Conservation (phyloP, 495 filamentous ascomycete genomes). For the Cercophora sp. region DNA sequence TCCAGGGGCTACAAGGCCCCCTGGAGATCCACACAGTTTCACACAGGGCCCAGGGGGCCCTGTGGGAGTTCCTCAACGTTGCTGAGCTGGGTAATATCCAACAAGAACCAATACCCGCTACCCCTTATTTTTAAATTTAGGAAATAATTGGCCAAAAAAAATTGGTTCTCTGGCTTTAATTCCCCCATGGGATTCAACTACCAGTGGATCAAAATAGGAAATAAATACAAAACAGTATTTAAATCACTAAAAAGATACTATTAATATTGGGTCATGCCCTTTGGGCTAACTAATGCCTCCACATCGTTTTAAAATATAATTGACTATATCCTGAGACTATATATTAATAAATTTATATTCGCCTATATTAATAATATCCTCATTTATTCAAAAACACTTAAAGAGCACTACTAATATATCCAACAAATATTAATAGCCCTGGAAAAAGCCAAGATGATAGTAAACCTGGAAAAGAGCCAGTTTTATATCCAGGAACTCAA, state of each 20-base stretch:
- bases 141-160: no score
- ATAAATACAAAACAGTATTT: conserved; percentile 31
- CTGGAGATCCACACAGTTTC: no score
- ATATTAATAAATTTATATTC: conserved; percentile 22
- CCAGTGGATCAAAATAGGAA: conserved; percentile 26
- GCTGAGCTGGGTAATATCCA: no score
- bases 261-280: conserved; percentile 33
- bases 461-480: neutral
- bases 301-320: conserved; percentile 28
- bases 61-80: no score
- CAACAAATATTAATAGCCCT: neutral
- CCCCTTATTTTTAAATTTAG: no score
- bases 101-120: no score
- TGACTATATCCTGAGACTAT: conserved; percentile 25
- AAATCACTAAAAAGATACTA: conserved; percentile 24
- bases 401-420: neutral
- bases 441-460: neutral
- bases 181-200: no score
- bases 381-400: neutral
- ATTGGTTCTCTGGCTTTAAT: neutral
- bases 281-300: conserved; percentile 26
- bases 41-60: no score
- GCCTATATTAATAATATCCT: neutral
- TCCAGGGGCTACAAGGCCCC: no score
- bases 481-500: neutral